These are phyloP conservation scores for Peziza echinospora DNA, from an alignment of 495 filamentous ascomycete species.

Conservation along the genomic window DNA sequence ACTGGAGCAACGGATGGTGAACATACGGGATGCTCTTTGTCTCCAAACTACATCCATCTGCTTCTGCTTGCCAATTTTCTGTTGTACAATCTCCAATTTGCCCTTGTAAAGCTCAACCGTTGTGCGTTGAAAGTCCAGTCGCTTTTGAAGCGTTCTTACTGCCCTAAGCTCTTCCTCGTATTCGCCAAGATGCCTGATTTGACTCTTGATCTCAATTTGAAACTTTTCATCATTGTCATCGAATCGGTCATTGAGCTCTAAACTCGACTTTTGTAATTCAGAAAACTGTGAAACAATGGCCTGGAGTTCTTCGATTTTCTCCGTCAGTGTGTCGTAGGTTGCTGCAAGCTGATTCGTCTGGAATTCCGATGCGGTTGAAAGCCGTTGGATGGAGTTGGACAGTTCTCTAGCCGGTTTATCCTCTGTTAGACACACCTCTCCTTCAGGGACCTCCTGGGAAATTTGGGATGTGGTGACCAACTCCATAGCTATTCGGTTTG, in stretches of 20 bases:
- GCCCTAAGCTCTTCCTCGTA: conserved; percentile 50
- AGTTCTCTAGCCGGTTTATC: not conserved
- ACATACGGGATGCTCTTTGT: conserved; percentile 16
- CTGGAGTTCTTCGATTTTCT: conserved; percentile 49
- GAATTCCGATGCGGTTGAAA: not conserved
- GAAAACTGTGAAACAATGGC: conserved; percentile 45
- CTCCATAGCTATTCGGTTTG: not conserved
- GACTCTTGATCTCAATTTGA: conserved; percentile 37
- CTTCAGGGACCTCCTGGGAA: not conserved
- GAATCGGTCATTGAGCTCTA: conserved; percentile 40
- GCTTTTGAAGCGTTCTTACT: conserved; percentile 41
- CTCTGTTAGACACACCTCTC: not conserved
- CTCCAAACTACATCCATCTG: conserved; percentile 16
- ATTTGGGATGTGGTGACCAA: not conserved
- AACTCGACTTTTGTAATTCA: conserved; percentile 41
- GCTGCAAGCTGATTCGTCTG: conserved; percentile 44
- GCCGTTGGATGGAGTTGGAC: not conserved
- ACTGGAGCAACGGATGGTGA: no score
- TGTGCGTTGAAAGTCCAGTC: conserved; percentile 39
- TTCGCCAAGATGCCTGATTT: conserved; percentile 41
- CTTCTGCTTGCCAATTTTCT: conserved; percentile 14
- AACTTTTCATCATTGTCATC: conserved; percentile 36
- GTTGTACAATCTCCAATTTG: conserved; percentile 12
- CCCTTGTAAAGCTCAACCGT: conserved; percentile 29
- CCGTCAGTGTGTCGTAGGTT: conserved; percentile 65